Evolutionary conservation across 768 basidiomycete species (phyloP).

Genomic region (Tulasnella calospora): DNA sequence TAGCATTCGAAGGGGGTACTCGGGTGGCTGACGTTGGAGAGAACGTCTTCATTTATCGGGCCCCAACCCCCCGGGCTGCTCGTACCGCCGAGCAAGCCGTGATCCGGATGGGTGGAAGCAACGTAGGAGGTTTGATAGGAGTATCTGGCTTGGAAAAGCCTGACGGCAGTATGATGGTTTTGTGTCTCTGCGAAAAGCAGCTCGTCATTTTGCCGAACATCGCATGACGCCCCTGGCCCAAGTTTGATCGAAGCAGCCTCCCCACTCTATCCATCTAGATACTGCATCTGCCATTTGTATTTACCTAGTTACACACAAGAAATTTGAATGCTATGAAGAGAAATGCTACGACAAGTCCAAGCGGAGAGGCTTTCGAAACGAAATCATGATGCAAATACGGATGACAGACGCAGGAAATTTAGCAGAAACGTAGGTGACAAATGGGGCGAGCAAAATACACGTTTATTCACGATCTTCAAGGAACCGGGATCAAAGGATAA

Average conservation of each 20-base stretch:
- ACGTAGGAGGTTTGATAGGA: conserved; percentile 71
- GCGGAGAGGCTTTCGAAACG: conserved; percentile 22
- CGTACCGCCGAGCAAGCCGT: conserved; percentile 76
- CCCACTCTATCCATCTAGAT: background rate
- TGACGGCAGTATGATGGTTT: conserved; percentile 43
- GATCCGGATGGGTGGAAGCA: conserved; percentile 64
- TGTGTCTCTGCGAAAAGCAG: conserved; percentile 74
- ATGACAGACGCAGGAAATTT: background rate
- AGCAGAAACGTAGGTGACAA: background rate
- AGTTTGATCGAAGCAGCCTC: too few species aligned
- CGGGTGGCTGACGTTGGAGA: conserved; percentile 55
- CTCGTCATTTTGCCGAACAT: conserved; percentile 50
- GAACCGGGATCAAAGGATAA: background rate
- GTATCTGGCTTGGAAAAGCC: conserved; percentile 50
- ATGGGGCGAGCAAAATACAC: background rate
- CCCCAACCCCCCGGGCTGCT: conserved; percentile 43
- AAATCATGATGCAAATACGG: background rate
- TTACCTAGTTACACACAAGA: conserved; percentile 1
- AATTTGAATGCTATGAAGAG: background rate
- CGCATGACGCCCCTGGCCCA: background rate
- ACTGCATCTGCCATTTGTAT: background rate
- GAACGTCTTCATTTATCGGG: conserved; percentile 82
- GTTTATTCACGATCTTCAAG: background rate
- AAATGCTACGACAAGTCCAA: background rate
- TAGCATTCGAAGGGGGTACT: conserved; percentile 79